phyloP scores from a whole-genome alignment of 441 rosid genomes.

The Adansonia gregorii region DNA sequence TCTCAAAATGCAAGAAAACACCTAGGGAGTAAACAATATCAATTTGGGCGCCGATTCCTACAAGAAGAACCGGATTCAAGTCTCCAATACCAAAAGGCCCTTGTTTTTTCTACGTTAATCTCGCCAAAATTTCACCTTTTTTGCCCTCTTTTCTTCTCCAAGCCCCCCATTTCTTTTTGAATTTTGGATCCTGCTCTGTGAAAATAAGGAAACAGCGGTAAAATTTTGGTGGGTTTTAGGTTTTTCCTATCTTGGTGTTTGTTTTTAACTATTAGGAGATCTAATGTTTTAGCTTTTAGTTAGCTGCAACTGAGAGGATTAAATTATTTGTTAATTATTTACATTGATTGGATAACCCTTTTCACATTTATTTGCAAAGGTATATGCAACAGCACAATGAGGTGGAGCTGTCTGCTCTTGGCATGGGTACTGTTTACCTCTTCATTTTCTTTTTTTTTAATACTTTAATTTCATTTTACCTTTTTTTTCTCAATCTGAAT shows the following conservation, averaged over 20 bases:
- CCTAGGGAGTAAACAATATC: constrained; percentile 69
- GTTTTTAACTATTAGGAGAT: constrained; percentile 11
- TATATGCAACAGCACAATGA: constrained; percentile 89
- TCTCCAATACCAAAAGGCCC: constrained; percentile 90
- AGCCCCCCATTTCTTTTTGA: too few species aligned
- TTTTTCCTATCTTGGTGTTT: not conserved
- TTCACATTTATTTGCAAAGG: constrained; percentile 47
- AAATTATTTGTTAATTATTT: not conserved
- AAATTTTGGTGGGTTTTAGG: not conserved
- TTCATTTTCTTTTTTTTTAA: too few species aligned
- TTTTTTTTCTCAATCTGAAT: too few species aligned
- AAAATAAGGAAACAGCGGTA: not conserved
- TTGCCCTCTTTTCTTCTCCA: not conserved
- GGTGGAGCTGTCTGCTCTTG: constrained; percentile 92
- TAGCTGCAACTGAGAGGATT: not conserved
- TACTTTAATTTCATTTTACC: too few species aligned
- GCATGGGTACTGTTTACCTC: constrained; percentile 66
- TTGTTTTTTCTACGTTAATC: constrained; percentile 87
- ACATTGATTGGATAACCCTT: not conserved
- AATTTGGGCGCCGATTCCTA: constrained; percentile 46
- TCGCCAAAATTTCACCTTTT: constrained; percentile 62
- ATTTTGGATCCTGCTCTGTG: not conserved
- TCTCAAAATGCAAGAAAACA: constrained; percentile 62
- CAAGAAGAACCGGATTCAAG: constrained; percentile 88
- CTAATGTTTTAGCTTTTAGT: not conserved